phyloP scores from a whole-genome alignment of 1,139 yeast genomes.

The Yamadazyma siamensis region DNA sequence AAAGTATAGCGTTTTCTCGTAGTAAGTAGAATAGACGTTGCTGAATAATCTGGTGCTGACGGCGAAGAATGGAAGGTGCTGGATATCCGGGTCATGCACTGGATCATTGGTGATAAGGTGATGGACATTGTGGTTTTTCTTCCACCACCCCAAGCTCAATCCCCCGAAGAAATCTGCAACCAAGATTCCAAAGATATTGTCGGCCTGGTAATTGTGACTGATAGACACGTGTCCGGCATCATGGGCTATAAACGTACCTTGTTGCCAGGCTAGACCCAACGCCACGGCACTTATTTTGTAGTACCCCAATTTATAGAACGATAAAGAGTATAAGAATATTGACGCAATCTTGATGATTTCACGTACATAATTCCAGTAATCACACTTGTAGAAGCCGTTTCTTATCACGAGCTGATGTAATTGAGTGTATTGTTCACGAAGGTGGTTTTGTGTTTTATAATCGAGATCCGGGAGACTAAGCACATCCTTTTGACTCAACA shows the following conservation, averaged over 20 bases:
- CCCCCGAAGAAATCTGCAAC: slow-evolving; percentile 87
- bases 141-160: slow-evolving; percentile 92
- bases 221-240: slow-evolving; percentile 87
- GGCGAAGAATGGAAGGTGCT: slow-evolving; percentile 88
- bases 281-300: slow-evolving; percentile 57
- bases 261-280: slow-evolving; percentile 87
- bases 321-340: slow-evolving; percentile 49
- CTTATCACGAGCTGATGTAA: slow-evolving; percentile 56
- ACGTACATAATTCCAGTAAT: slow-evolving; percentile 65
- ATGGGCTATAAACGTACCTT: slow-evolving; percentile 81
- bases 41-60: slow-evolving; percentile 70
- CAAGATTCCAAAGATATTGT: slow-evolving; percentile 68
- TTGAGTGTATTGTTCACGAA: slow-evolving; percentile 56
- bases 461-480: slow-evolving; percentile 61
- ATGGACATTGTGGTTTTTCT: slow-evolving; percentile 86
- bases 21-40: slow-evolving; percentile 73
- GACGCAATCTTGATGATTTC: slow-evolving; percentile 62
- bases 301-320: slow-evolving; percentile 45
- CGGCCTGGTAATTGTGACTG: slow-evolving; percentile 77
- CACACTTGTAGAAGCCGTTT: slow-evolving; percentile 67
- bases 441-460: slow-evolving; percentile 55
- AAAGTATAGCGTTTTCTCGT: slow-evolving; percentile 61
- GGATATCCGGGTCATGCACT: slow-evolving; percentile 90
- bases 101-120: slow-evolving; percentile 89
- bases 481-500: slow-evolving; percentile 51